Evolutionary conservation across 164 flowering plant species (phyloP).

Genomic region (Magnolia sinica): DNA sequence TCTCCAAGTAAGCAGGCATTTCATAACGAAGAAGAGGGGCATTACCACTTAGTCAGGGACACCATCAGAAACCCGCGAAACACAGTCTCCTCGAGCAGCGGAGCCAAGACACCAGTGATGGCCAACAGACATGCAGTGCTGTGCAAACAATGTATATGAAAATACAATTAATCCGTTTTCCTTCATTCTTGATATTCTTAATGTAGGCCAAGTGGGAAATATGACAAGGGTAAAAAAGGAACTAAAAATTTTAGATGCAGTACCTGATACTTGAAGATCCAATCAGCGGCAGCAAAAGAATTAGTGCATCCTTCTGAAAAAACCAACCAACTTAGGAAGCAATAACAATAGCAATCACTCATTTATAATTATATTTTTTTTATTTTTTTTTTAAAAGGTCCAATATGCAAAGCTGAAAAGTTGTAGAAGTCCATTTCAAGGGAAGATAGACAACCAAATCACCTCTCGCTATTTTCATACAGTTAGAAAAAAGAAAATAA

Average conservation of each 20-base stretch:
- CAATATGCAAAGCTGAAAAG: no score
- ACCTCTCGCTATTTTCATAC: not conserved
- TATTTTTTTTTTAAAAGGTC: no score
- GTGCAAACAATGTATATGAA: conserved; percentile 16
- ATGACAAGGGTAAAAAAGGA: not conserved
- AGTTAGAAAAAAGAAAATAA: not conserved
- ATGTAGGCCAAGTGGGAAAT: not conserved
- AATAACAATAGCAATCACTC: conserved; percentile 1
- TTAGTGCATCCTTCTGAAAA: conserved; percentile 86
- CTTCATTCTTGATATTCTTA: not conserved
- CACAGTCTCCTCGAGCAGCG: conserved; percentile 86
- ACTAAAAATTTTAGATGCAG: conserved; percentile 9
- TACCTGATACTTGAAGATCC: conserved; percentile 92
- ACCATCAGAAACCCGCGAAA: conserved; percentile 94
- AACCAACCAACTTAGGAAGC: conserved; percentile 2
- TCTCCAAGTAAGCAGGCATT: no score
- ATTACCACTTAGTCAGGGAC: conserved; percentile 85
- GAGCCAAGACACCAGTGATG: conserved; percentile 86
- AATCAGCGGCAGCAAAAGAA: conserved; percentile 81
- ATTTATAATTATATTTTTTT: no score
- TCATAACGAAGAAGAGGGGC: not conserved
- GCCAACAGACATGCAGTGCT: conserved; percentile 88
- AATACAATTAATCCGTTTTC: not conserved
- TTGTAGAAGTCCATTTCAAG: no score
- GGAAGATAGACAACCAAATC: no score